Evolutionary conservation across 306 rosid species (phyloP), one percentile per base, ranked within the genome.

Genomic region (Senna siamea): DNA sequence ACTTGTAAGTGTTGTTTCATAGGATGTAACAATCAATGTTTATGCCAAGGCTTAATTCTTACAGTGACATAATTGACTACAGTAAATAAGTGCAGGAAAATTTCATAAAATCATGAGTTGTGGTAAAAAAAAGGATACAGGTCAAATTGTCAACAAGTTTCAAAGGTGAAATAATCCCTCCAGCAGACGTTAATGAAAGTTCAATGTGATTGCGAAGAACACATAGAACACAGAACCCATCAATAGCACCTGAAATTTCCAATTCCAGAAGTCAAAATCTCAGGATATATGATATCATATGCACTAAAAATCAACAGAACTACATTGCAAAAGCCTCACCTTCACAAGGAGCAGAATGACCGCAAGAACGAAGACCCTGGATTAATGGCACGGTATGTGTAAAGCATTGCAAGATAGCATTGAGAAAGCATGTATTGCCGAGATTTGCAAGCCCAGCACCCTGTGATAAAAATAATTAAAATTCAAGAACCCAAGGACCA

Each of bases 401-500:
- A 18, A 93, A 79, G 79, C 98, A 93, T 81, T 93, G 98, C 72
- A 88, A 55, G 63, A 93, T 85, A 2, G 97, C 85, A 67, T 93
- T 93, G 3, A 93, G 69, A 84, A 89, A 93, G 73, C 98, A 93
- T 1, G 98, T 89, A 73, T 91, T 93, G 0, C 98, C 97, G 12
- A 93, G 86, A 79, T 93, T 93, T 19, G 40, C 13, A 61, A 93
- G 89, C 41, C 98, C 98, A 2, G 97, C 90, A 20, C 98, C 97
- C 98, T 93, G 83, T 46, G 0, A 79, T 79, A 60, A 68, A 57
- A 58, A 73, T 43, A 72, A 26, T 48, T 22, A 62, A 67, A 66
- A 52, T 37, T 54, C 10, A 70, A 77, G 15, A 14, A n/a, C 57
- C 73, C 37, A 5, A 73, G 13, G 6, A 63, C 32, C 0, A 64